Evolutionary conservation across 306 rosid species (phyloP).

Genomic region (Cucumis cinereus): DNA sequence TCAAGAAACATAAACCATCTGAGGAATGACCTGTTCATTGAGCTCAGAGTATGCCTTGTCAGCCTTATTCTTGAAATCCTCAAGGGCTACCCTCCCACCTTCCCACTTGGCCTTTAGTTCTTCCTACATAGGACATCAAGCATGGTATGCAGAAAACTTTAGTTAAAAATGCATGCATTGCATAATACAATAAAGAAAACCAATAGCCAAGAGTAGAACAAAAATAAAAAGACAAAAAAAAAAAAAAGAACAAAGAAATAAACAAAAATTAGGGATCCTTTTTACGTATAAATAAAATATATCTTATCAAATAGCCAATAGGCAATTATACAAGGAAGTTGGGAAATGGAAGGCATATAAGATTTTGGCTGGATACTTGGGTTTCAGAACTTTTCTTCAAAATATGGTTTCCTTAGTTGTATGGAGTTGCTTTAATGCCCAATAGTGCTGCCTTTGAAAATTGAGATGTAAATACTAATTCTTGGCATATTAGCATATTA

Average conservation of each 20-base stretch:
- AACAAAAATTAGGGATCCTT: neutral
- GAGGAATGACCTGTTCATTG: slow-evolving; percentile 68
- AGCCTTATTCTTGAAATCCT: slow-evolving; percentile 44
- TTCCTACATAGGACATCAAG: slow-evolving; percentile 28
- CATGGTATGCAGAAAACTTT: neutral
- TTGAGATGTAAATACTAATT: too few relatives aligned
- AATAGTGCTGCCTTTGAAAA: too few relatives aligned
- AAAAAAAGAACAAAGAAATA: neutral
- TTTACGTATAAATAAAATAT: neutral
- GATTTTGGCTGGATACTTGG: too few relatives aligned
- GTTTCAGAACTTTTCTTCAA: too few relatives aligned
- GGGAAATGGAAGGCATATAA: too few relatives aligned
- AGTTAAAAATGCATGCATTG: neutral
- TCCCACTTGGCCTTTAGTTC: slow-evolving; percentile 70
- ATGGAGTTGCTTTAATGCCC: too few relatives aligned
- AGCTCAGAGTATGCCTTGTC: slow-evolving; percentile 67
- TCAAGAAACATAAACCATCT: neutral
- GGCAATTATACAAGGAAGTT: neutral
- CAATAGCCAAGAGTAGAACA: neutral
- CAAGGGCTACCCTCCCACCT: slow-evolving; percentile 39
- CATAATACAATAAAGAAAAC: neutral
- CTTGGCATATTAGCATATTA: too few relatives aligned
- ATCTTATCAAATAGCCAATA: neutral
- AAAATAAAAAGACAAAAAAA: neutral
- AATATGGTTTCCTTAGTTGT: too few relatives aligned